Conservation (phyloP, 805 yeast genomes). For the Deakozyma indianensis region DNA sequence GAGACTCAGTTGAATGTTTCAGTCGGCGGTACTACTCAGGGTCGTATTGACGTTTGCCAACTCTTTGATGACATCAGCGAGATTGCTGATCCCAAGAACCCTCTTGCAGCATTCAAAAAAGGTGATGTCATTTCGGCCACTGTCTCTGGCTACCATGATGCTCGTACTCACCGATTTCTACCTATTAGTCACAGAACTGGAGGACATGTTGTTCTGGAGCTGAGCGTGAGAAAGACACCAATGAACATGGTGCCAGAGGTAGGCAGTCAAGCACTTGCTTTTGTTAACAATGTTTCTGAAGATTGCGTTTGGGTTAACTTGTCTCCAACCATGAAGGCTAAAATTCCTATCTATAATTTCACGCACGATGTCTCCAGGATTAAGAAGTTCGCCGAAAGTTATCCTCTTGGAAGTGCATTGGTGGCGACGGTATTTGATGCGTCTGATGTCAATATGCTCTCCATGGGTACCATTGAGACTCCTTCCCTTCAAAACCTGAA, state of each 20-base stretch:
- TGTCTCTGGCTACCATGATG: slow-evolving; percentile 66
- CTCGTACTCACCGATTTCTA: slow-evolving; percentile 49
- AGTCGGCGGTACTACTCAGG: slow-evolving; percentile 65
- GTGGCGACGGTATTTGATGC: background rate
- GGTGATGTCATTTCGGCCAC: slow-evolving; percentile 48
- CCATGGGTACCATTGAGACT: background rate
- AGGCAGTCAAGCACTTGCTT: slow-evolving; percentile 43
- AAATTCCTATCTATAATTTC: slow-evolving; percentile 36
- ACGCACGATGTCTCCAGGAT: background rate
- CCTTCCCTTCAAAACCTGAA: background rate
- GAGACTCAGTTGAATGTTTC: slow-evolving; percentile 61
- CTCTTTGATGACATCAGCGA: slow-evolving; percentile 39
- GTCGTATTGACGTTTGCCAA: slow-evolving; percentile 66
- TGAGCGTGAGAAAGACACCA: slow-evolving; percentile 16
- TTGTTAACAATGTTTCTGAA: slow-evolving; percentile 46
- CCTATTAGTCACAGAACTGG: slow-evolving; percentile 48
- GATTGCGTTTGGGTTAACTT: slow-evolving; percentile 56
- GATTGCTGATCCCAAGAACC: slow-evolving; percentile 42
- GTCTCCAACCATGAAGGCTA: slow-evolving; percentile 55
- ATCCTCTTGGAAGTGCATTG: background rate
- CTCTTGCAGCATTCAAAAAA: slow-evolving; percentile 41
- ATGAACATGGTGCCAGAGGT: slow-evolving; percentile 29
- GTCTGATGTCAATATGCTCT: background rate
- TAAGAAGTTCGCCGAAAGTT: background rate
- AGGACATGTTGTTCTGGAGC: slow-evolving; percentile 30